These are phyloP conservation scores for Litsea cubeba DNA, from an alignment of 164 flowering plant species.

Conservation along the genomic window DNA sequence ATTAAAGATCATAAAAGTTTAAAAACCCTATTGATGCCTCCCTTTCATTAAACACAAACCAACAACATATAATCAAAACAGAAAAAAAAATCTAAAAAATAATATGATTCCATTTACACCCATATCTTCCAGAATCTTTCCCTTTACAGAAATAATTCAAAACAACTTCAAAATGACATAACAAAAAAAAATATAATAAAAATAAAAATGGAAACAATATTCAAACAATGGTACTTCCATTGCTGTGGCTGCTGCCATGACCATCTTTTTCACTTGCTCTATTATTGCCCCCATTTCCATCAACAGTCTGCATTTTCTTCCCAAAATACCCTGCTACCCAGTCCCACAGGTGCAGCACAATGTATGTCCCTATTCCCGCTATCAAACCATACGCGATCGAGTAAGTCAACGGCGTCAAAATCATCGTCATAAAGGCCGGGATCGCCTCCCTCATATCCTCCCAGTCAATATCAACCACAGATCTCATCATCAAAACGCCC, in stretches of 20 bases:
- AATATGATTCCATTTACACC: background rate
- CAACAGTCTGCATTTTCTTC: background rate
- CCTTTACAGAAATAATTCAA: too few species aligned
- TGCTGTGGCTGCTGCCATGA: background rate
- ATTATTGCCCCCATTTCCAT: background rate
- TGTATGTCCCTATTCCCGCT: slow-evolving; percentile 74
- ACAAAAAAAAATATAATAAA: too few species aligned
- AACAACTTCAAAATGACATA: too few species aligned
- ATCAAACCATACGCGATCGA: slow-evolving; percentile 86
- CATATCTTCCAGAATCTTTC: background rate
- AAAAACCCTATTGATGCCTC: background rate
- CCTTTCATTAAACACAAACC: slow-evolving; percentile 4
- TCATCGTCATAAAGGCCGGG: slow-evolving; percentile 76
- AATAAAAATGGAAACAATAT: too few species aligned
- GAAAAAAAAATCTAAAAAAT: too few species aligned
- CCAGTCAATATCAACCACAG: slow-evolving; percentile 86
- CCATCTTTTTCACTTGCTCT: background rate
- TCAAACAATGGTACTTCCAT: background rate
- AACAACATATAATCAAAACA: background rate
- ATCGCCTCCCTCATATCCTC: slow-evolving; percentile 74
- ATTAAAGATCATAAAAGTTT: background rate
- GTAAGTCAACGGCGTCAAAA: slow-evolving; percentile 81
- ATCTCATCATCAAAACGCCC: slow-evolving; percentile 90
- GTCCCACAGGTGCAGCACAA: slow-evolving; percentile 64
- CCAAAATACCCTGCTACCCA: slow-evolving; percentile 32